Base-by-base conservation (phyloP, 495 filamentous ascomycete genomes). In the Tuber microsphaerosporum region DNA sequence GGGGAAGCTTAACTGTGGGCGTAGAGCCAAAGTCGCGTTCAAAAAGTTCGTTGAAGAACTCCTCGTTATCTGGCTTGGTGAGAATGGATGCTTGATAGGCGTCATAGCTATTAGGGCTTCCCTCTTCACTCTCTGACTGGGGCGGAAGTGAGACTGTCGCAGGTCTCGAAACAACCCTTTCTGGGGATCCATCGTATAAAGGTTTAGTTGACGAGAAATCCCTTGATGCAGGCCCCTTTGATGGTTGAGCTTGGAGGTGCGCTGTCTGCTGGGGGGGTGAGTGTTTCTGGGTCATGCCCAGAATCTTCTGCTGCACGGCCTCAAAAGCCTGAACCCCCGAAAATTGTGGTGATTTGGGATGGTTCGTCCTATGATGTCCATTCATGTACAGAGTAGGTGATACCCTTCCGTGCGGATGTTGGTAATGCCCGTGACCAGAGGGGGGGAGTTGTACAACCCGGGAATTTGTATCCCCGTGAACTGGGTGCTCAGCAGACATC, bases 11-110 rank as follows among this genome's bases (percentile, higher is more conserved):
- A 69, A 83, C 81, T 12, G 74, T 79, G 4, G 81, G 81, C 12
- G 75, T 81, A 43, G 81, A 83, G 43, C 81, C 81, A 71, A 83
- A 83, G 34, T 81, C 81, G 19, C 81, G 81, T 51, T 79, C 79
- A 61, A 81, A 82, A n/a, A 83, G 71, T 43, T 78, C 76, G 69
- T 74, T 72, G 51, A 81, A 73, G 70, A 84, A 83, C 43, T 84
- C 79, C 70, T 82, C 78, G 65, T 78, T 77, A 74, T 83, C 82
- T 26, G 82, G 81, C n/a, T 79, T 80, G 9, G 76, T 83, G 14
- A 77, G 65, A 72, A 81, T 77, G 41, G 78, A 74, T 14, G 17
- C 42, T 69, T 81, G 74, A 65, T 72, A 75, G 65, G 71, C 69
- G 44, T 78, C 78, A 43, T 75, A 74, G 46, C 76, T 75, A 39